Base-by-base conservation (phyloP, 805 yeast genomes). In the Kodamaea sagamina region DNA sequence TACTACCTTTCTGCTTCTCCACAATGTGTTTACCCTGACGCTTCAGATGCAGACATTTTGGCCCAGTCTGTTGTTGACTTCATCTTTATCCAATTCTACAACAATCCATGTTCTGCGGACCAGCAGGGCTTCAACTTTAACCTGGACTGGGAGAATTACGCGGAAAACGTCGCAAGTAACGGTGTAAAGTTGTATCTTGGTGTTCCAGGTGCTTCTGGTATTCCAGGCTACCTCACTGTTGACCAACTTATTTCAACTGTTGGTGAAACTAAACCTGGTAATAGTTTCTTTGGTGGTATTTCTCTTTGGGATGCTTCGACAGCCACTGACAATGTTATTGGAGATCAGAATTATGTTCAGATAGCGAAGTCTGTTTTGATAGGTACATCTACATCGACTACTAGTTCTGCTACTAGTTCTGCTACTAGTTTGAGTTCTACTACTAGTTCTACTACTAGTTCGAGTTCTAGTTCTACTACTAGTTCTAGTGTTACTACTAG, bases 1-100 rank as follows among this genome's bases (percentile, higher is more conserved):
- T 86, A 81, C 67, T 86, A 82, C 61, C 67, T 88, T 32, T 79
- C 93, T 39, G 95, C 95, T 50, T 89, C 96, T 48, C 96, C 96
- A 15, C 96, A 89, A 68, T 89, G 96, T 69, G 82, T 80, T 18
- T 84, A 81, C 59, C 95, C 96, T 12, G 96, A 89, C 66, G 82
- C 47, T 10, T 50, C 51, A 17, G 44, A 56, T 12, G 58, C 58
- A 18, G 54, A 48, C 21, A 46, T 58, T 13, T 44, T 63, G 37
- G 16, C 49, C 78, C 36, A 74, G 64, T 80, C 87, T 4, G 69
- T 78, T 31, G 70, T 89, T 51, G 96, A 89, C 65, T 87, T 80
- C 62, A 84, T 87, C 3, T 87, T 86, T 58, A 75, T 89, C 49
- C 96, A 88, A 68, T 89, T 89, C 67, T 89, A 88, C 75, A 89